These are phyloP conservation scores for Taxawa tesnikishii DNA, from an alignment of 2,329 filamentous ascomycete genomes.

Conservation along the genomic window DNA sequence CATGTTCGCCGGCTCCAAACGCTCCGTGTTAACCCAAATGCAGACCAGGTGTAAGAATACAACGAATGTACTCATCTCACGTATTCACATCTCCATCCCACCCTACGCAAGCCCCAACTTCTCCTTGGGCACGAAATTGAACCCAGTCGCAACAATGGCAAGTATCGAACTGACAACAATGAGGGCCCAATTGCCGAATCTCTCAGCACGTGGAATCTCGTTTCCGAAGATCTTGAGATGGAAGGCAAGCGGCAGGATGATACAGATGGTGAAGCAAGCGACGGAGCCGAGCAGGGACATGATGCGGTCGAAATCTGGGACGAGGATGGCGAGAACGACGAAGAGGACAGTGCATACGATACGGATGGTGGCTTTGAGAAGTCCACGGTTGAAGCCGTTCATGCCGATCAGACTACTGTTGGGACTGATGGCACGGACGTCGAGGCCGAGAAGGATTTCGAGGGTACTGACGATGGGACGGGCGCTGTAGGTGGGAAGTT, in stretches of 20 bases:
- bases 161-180: slow-evolving; percentile 58
- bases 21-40: too few relatives aligned
- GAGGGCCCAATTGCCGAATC: slow-evolving; percentile 53
- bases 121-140: slow-evolving; percentile 75
- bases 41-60: too few relatives aligned
- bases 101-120: slow-evolving; percentile 44
- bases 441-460: slow-evolving; percentile 69
- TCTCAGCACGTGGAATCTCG: slow-evolving; percentile 54
- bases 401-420: slow-evolving; percentile 39
- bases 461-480: slow-evolving; percentile 77
- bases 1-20: too few relatives aligned
- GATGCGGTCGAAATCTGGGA: slow-evolving; percentile 76
- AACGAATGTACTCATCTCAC: too few relatives aligned
- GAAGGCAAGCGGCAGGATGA: slow-evolving; percentile 80
- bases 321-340: slow-evolving; percentile 58
- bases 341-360: slow-evolving; percentile 58
- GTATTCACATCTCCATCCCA: too few relatives aligned
- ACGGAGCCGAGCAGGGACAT: slow-evolving; percentile 86
- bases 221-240: slow-evolving; percentile 79
- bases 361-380: slow-evolving; percentile 50
- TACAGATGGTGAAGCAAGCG: slow-evolving; percentile 86
- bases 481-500: slow-evolving; percentile 32
- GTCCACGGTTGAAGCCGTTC: slow-evolving; percentile 43
- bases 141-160: slow-evolving; percentile 68
- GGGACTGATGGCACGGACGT: slow-evolving; percentile 40